A percentile compares a stretch with the other conserved stretches of the same genome.
phyloP scores from a whole-genome alignment of 306 rosid genomes.

The Quercus agrifolia region DNA sequence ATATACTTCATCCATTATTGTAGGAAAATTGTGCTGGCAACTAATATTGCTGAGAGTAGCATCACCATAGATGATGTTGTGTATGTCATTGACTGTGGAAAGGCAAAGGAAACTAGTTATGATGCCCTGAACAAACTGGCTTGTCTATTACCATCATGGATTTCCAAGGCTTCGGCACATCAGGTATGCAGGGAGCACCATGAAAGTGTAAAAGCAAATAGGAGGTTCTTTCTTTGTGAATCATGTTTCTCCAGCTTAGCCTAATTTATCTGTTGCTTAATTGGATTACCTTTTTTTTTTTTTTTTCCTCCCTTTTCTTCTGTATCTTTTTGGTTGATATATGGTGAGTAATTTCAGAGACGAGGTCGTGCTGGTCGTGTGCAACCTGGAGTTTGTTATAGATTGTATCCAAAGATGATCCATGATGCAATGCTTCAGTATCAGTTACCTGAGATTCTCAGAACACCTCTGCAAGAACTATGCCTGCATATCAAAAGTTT shows the following conservation, averaged over 20 bases:
- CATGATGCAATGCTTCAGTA: constrained; percentile 85
- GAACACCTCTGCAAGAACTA: constrained; percentile 96
- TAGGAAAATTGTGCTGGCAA: constrained; percentile 94
- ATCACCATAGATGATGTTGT: constrained; percentile 97
- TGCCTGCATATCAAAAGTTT: constrained; percentile 93
- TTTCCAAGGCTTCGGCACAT: constrained; percentile 95
- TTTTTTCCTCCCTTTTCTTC: background rate
- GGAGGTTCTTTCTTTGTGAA: constrained; percentile 13
- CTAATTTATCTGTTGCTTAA: background rate
- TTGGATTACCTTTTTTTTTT: background rate
- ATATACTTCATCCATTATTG: constrained; percentile 28
- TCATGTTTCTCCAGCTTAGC: constrained; percentile 1
- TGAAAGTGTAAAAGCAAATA: background rate
- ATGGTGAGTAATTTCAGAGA: constrained; percentile 56
- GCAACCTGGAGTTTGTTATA: constrained; percentile 91
- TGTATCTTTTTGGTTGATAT: constrained; percentile 19
- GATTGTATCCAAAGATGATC: constrained; percentile 81
- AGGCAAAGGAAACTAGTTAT: constrained; percentile 98
- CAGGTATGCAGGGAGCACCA: constrained; percentile 57
- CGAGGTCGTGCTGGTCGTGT: constrained; percentile 99
- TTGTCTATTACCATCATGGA: constrained; percentile 92
- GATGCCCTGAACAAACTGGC: constrained; percentile 96
- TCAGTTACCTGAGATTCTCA: constrained; percentile 91
- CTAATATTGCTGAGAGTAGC: constrained; percentile 98
- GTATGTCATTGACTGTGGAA: constrained; percentile 92